Evolutionary conservation across 495 filamentous ascomycete genomes (phyloP), one percentile per base, ranked within the genome.

Genomic region (Pseudoneurospora amorphoporcata): DNA sequence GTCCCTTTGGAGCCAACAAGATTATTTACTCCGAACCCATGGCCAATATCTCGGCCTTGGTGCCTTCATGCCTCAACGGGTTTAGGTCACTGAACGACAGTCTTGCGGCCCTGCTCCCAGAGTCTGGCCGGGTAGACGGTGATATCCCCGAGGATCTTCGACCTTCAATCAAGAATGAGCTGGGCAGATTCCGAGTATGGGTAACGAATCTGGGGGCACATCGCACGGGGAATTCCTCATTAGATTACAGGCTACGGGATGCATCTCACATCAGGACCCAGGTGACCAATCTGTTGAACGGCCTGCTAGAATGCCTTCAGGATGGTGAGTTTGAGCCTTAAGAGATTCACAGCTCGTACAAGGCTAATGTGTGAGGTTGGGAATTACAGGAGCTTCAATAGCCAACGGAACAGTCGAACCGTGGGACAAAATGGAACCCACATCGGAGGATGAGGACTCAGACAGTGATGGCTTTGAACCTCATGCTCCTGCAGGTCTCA

Each of bases 201-300:
- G 19, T 23, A 3, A 29, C 10, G 8, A 53, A 53, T 9, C 19
- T 53, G 9, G 19, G 45, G 19, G 61, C 68, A 38, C 68, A 74
- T 35, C 40, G 39, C 9, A 45, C 45, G 0, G 73, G 68, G 14
- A 42, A 6, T 3, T 68, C 65, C 16, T 74, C 73, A 0, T 77
- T 87, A 0, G 83, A 85, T 38, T 83, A 81, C 69, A 77, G 83
- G 6, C 78, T 87, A 0, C 76, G 83, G 29, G 85, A 87, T 70
- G 82, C 84, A 0, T 83, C 83, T 0, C 82, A 86, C 68, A 75
- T 87, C 39, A 76, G 73, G 16, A 69, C 69, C 16, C 80, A 85
- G 38, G 80, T 82, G 2, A 9, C 82, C 8, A 75, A 77, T 6
- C 72, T 87, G 4, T 77, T 86, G 0, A 10, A 45, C 0, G 75